These are phyloP conservation scores for Phoenix dactylifera DNA, from an alignment of 176 grass and related monocot species.

Conservation along the genomic window DNA sequence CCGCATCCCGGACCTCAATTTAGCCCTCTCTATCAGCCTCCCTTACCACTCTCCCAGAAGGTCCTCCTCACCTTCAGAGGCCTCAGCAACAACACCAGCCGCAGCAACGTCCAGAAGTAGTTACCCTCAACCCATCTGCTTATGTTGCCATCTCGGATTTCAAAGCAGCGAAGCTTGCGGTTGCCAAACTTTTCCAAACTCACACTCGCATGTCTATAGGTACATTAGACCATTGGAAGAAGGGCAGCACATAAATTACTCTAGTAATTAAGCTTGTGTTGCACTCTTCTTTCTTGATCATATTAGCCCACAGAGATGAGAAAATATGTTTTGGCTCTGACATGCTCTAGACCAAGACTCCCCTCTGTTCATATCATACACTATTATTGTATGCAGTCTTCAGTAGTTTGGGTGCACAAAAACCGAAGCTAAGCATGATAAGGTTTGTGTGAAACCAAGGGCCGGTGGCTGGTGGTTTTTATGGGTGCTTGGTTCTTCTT, in stretches of 20 bases:
- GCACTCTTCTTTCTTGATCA: constrained; percentile 2
- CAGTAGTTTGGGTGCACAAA: neutral
- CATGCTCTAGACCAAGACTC: too few relatives aligned
- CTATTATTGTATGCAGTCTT: neutral
- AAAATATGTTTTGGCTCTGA: neutral
- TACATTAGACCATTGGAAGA: constrained; percentile 58
- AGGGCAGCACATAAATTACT: constrained; percentile 51
- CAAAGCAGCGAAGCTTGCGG: constrained; percentile 38
- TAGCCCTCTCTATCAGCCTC: constrained; percentile 66
- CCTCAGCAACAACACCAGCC: neutral
- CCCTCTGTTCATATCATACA: neutral
- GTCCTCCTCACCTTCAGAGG: constrained; percentile 20
- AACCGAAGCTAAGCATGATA: constrained; percentile 12
- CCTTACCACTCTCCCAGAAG: constrained; percentile 42
- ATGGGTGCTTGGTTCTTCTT: constrained; percentile 18
- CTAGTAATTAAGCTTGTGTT: constrained; percentile 16
- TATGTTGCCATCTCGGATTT: constrained; percentile 67
- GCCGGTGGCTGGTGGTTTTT: neutral
- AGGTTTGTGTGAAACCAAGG: constrained; percentile 19
- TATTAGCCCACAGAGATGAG: neutral
- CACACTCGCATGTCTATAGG: constrained; percentile 28
- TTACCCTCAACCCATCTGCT: constrained; percentile 34
- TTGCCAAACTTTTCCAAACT: constrained; percentile 30
- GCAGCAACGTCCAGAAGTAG: constrained; percentile 21
- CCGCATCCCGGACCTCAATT: constrained; percentile 80